Base-by-base conservation (phyloP, 805 yeast genomes). In the Candida chilensis region DNA sequence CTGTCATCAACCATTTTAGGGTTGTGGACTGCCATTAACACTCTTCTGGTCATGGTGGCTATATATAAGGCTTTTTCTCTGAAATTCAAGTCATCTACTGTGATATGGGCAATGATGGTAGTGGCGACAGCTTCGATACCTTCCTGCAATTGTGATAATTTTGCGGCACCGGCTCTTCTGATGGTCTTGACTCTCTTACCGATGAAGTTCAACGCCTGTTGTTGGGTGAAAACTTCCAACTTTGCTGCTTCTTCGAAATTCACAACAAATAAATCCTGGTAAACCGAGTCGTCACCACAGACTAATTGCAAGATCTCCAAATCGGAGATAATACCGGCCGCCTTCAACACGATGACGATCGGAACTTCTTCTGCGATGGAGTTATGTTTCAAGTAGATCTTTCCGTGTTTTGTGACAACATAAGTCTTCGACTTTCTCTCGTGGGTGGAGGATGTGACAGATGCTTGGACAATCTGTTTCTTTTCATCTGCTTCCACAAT, bases 371-470 rank as follows among this genome's bases (percentile, higher is more conserved):
- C 98, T 42, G 84, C 71, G 40, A 92, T 82, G 36, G 97, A 90
- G 59, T 92, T 92, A 58, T 92, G 98, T 52, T 92, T 92, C 44
- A 92, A 65, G 51, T 82, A 92, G 12, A 92, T 85, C 41, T 78
- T 82, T 30, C 77, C 92, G 51, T 88, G 83, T 44, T 90, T 90
- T 20, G 96, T 83, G 24, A 92, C 78, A 24, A 92, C 96, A 48
- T 92, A 92, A 0, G 98, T 92, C 51, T 92, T 92, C 16, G 97
- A 90, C 53, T 90, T 94, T 57, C 98, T 76, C 58, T 92, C 99
- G 55, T 92, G 98, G 1, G 99, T 90, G 3, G 96, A 87, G 4
- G 96, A 86, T 0, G 98, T 92, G 12, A 92, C 99, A 0, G 96
- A 85, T 1, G 98, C 96, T 57, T 92, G 98, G 14, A 88, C 96